Percentiles rank a stretch among this genome's conserved stretches.
Conservation (phyloP, 2,329 filamentous ascomycete species). For the Verticillium tricorpus region DNA sequence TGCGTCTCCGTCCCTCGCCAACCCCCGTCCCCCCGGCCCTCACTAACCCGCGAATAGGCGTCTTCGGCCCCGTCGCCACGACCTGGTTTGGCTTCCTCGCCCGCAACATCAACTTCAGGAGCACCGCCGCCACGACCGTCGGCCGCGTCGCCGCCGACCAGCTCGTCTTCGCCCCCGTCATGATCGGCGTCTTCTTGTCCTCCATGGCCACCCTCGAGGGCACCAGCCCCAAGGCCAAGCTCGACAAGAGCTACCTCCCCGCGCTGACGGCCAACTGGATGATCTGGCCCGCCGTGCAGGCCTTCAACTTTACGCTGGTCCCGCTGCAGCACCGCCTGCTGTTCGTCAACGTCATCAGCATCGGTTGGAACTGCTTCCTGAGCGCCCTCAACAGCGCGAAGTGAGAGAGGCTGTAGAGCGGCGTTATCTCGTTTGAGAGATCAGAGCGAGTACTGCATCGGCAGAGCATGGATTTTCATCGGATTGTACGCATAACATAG, state of each 20-base stretch:
- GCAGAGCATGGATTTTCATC: background rate
- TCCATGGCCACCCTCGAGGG: conserved; percentile 84
- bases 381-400: conserved; percentile 54
- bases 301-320: conserved; percentile 82
- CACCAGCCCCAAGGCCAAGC: conserved; percentile 54
- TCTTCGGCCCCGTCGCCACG: conserved; percentile 86
- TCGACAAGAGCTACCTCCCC: conserved; percentile 63
- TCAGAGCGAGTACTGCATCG: background rate
- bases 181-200: conserved; percentile 76
- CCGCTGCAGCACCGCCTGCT: conserved; percentile 79
- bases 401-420: background rate
- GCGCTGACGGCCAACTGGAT: conserved; percentile 81
- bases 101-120: conserved; percentile 58
- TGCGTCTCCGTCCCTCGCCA: conserved; percentile 34
- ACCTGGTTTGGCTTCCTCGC: conserved; percentile 83
- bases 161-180: conserved; percentile 74
- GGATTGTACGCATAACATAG: background rate
- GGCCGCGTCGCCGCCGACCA: conserved; percentile 81
- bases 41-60: conserved; percentile 35
- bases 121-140: conserved; percentile 66
- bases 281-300: conserved; percentile 83
- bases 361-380: conserved; percentile 62
- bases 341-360: conserved; percentile 77
- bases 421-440: background rate
- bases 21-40: background rate